phyloP scores from a whole-genome alignment of 257 asterid species.

The Nicotiana knightiana region DNA sequence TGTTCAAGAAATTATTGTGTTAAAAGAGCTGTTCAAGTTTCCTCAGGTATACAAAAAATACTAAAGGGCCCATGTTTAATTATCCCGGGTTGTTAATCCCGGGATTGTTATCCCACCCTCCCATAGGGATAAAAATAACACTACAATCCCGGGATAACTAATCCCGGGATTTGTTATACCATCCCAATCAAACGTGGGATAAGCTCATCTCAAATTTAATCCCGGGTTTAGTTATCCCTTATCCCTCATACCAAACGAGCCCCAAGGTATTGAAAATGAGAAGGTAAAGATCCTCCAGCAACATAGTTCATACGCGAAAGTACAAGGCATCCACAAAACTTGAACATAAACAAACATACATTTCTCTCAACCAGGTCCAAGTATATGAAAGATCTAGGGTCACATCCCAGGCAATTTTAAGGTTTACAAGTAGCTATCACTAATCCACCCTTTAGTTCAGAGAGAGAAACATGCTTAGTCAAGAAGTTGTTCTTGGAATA shows the following conservation, averaged over 20 bases:
- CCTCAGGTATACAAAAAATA: neutral
- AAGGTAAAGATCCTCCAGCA: neutral
- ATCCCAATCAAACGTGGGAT: too few species aligned
- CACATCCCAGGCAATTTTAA: neutral
- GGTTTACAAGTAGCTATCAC: neutral
- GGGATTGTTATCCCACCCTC: too few species aligned
- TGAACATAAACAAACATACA: neutral
- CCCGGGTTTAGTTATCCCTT: too few species aligned
- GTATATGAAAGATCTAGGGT: neutral
- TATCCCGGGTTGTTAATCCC: too few species aligned
- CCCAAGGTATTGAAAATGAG: neutral
- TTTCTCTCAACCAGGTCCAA: neutral
- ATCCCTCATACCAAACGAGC: too few species aligned
- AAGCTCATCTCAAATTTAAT: too few species aligned
- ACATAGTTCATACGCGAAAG: neutral
- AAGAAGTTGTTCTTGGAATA: neutral
- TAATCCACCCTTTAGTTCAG: neutral
- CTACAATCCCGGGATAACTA: too few species aligned
- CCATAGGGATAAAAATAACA: too few species aligned
- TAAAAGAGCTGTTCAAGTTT: neutral
- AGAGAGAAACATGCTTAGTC: neutral
- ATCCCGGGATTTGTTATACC: too few species aligned
- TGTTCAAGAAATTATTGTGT: slow-evolving; percentile 10
- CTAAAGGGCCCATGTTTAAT: neutral
- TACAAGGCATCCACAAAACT: neutral